Percentiles rank a stretch among this genome's conserved stretches.
These are phyloP conservation scores for Lentinus brumalis DNA, from an alignment of 768 basidiomycete species.

Conservation along the genomic window DNA sequence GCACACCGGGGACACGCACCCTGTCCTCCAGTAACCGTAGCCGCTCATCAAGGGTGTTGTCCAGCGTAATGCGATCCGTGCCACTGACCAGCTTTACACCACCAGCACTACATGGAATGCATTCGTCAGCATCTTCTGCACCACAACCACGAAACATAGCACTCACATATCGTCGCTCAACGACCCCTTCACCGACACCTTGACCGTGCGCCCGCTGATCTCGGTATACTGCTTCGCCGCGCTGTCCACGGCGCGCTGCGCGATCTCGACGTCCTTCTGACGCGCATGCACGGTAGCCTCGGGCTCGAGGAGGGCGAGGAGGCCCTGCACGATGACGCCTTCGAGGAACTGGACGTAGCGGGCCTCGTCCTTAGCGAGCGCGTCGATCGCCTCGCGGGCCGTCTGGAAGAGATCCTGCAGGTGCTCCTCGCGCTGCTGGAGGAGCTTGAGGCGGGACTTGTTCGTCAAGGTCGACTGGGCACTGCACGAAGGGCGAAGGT, in stretches of 20 bases:
- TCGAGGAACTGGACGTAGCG: constrained; percentile 84
- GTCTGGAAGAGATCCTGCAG: constrained; percentile 85
- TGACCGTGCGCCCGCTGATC: constrained; percentile 70
- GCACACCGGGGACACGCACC: constrained; percentile 45
- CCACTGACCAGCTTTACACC: constrained; percentile 80
- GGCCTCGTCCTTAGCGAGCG: constrained; percentile 62
- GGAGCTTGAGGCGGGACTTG: constrained; percentile 87
- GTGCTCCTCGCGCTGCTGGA: constrained; percentile 90
- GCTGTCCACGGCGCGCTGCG: constrained; percentile 60
- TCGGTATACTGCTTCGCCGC: constrained; percentile 74
- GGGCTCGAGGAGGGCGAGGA: constrained; percentile 80
- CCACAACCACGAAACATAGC: neutral
- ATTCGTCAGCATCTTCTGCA: neutral
- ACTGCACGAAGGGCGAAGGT: constrained; percentile 41
- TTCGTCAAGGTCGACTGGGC: constrained; percentile 96
- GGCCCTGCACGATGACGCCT: constrained; percentile 82
- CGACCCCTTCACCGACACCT: constrained; percentile 58
- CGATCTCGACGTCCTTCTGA: constrained; percentile 62
- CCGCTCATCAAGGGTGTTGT: constrained; percentile 94
- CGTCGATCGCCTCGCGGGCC: constrained; percentile 62
- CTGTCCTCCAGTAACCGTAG: constrained; percentile 87
- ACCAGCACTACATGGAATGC: constrained; percentile 61
- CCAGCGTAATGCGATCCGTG: constrained; percentile 78
- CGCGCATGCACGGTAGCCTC: constrained; percentile 67
- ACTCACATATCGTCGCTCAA: constrained; percentile 71